Base-by-base conservation (phyloP, 352 stramenopile species). In the Pythium rishiriense region DNA sequence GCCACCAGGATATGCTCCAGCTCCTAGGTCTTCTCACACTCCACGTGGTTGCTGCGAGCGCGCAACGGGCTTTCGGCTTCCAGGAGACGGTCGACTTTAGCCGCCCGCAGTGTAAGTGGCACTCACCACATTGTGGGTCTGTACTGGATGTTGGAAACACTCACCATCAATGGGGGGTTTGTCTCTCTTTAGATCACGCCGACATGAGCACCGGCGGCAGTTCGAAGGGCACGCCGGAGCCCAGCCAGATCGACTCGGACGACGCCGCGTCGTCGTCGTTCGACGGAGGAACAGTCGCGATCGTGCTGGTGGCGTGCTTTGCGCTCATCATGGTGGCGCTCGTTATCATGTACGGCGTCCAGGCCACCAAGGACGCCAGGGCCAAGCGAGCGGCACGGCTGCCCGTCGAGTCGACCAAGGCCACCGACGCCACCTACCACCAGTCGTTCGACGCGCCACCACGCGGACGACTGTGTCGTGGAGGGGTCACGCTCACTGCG, bases 391-490 rank as follows among this genome's bases (percentile, higher is more conserved):
- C 47, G 14, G 17, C 48, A 43, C 28, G 43, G 2, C 9, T 28
- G 29, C 29, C 48, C 10, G 17, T 51, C 2, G 54, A 51, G 26
- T 61, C 54, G 3, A 61, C 54, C 54, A 61, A 52, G 26, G 54
- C 54, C 41, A 52, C 43, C 28, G 41, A 43, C 41, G 39, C 54
- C 19, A 25, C 54, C 6, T 61, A 61, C 28, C 26, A 52, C 28
- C 5, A 61, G n/a, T 41, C 54, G 4, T 17, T 48, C 14, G 54
- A 51, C 28, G 19, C 41, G 12, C 41, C 19, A 25, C 41, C 4
- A 9, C 41, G 19, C 41, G n/a, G 19, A 8, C 41, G 19, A 47
- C 21, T 25, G 3, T 25, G 41, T 14, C 41, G 41, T n/a, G 21
- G 41, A 1, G 41, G 41, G 6, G 41, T 47, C 41, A 25, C 41